phyloP scores from a whole-genome alignment of 2,329 filamentous ascomycete genomes.

The Botrytis byssoidea region DNA sequence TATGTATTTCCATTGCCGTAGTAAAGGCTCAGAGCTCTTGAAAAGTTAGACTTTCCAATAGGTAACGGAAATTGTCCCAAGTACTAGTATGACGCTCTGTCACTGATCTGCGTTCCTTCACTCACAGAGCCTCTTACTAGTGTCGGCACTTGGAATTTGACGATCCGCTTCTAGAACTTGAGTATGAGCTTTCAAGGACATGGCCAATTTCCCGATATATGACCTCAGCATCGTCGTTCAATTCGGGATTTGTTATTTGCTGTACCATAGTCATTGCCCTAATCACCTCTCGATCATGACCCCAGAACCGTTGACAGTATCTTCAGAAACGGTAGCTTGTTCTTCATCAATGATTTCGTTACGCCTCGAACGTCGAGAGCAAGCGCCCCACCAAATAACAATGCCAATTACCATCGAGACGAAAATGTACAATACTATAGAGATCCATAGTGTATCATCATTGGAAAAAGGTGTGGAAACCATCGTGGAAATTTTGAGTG shows the following conservation, averaged over 20 bases:
- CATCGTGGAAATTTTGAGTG: neutral
- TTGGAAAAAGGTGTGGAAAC: neutral
- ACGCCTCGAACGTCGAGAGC: neutral
- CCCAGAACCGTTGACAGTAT: too few relatives aligned
- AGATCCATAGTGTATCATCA: neutral
- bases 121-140: neutral
- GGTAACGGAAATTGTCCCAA: neutral
- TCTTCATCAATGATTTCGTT: neutral
- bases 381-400: neutral
- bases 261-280: neutral
- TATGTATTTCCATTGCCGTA: too few relatives aligned
- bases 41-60: neutral
- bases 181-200: neutral
- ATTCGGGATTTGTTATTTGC: neutral
- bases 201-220: accelerated
- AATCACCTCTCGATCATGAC: neutral
- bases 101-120: neutral
- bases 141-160: neutral
- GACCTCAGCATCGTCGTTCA: neutral
- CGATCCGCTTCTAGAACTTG: neutral
- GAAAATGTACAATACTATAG: neutral
- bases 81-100: neutral
- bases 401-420: neutral
- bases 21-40: neutral
- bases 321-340: neutral